A percentile compares a stretch with the other conserved stretches of the same genome.
Conservation (phyloP, 31 red algal species). For the Bonnemaisonia californica region DNA sequence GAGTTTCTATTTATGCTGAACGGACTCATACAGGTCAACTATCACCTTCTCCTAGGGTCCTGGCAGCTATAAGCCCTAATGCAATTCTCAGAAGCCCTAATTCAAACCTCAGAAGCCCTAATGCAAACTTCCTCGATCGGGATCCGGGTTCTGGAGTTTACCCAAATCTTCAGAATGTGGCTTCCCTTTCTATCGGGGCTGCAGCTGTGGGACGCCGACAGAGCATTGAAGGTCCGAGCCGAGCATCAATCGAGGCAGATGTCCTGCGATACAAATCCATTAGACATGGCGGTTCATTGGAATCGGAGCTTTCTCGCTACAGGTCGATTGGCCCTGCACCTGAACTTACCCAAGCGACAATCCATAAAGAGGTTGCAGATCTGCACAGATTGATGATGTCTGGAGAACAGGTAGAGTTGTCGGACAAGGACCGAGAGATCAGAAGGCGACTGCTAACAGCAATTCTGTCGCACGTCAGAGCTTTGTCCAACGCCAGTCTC, state of each 20-base stretch:
- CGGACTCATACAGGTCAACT: neutral
- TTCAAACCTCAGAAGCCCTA: no score
- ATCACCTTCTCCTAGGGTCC: neutral
- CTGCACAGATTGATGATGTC: conserved; percentile 29
- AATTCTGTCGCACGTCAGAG: conserved; percentile 73
- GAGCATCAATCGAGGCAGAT: neutral
- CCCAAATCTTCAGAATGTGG: neutral
- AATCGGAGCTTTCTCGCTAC: conserved; percentile 60
- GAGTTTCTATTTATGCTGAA: neutral
- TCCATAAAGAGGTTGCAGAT: conserved; percentile 59
- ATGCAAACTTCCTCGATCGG: neutral
- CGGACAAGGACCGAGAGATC: conserved; percentile 71
- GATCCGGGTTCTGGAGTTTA: neutral
- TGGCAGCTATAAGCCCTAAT: neutral
- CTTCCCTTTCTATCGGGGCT: neutral
- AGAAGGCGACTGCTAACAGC: conserved; percentile 68
- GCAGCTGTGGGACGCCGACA: neutral
- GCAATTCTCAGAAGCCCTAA: no score
- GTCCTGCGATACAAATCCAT: neutral
- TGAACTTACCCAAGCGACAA: conserved; percentile 8
- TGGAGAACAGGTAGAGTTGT: conserved; percentile 27
- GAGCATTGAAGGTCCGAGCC: neutral
- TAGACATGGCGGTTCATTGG: conserved; percentile 27
- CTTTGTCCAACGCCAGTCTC: conserved; percentile 64
- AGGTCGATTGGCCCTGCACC: conserved; percentile 3